Evolutionary conservation across 1,284 basidiomycete genomes (phyloP).

Genomic region (Moesziomyces globuligerus): DNA sequence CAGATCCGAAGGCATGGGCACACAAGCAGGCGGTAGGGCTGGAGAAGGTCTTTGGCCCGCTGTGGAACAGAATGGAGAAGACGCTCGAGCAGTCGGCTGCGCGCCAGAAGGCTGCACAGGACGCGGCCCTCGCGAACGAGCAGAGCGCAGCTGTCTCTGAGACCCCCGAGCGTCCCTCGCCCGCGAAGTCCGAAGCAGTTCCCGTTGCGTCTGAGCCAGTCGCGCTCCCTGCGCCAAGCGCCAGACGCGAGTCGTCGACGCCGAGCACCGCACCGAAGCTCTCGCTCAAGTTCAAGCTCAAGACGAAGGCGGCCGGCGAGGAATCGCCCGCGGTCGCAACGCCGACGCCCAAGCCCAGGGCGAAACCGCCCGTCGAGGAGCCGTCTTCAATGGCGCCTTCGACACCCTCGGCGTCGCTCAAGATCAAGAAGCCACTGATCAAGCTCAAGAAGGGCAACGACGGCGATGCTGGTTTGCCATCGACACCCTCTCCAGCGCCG

Average conservation of each 20-base stretch:
- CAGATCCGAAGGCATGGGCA: slow-evolving; percentile 75
- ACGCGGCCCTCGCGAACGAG: slow-evolving; percentile 35
- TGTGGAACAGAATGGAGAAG: slow-evolving; percentile 72
- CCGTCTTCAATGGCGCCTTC: slow-evolving; percentile 9
- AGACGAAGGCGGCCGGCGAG: slow-evolving; percentile 20
- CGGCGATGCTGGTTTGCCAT: slow-evolving; percentile 11
- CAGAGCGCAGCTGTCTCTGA: slow-evolving; percentile 10
- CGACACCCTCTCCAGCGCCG: slow-evolving; percentile 13
- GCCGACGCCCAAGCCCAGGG: slow-evolving; percentile 19
- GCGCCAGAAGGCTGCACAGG: slow-evolving; percentile 43
- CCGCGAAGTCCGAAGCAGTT: slow-evolving; percentile 16
- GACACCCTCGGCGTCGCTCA: slow-evolving; percentile 16
- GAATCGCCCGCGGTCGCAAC: slow-evolving; percentile 27
- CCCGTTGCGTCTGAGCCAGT: not conserved
- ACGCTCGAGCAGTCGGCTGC: slow-evolving; percentile 66
- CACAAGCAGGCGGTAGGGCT: slow-evolving; percentile 80
- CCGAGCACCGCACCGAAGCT: slow-evolving; percentile 27
- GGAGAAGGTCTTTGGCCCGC: slow-evolving; percentile 84
- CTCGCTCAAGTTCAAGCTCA: slow-evolving; percentile 47
- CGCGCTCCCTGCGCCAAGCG: not conserved
- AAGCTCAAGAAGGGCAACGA: slow-evolving; percentile 43
- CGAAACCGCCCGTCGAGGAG: slow-evolving; percentile 2
- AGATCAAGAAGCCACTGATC: slow-evolving; percentile 50
- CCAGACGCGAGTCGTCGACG: slow-evolving; percentile 19
- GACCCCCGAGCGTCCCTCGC: slow-evolving; percentile 27